phyloP scores from a whole-genome alignment of 2,329 filamentous ascomycete species.

The Aschersonia sp. region DNA sequence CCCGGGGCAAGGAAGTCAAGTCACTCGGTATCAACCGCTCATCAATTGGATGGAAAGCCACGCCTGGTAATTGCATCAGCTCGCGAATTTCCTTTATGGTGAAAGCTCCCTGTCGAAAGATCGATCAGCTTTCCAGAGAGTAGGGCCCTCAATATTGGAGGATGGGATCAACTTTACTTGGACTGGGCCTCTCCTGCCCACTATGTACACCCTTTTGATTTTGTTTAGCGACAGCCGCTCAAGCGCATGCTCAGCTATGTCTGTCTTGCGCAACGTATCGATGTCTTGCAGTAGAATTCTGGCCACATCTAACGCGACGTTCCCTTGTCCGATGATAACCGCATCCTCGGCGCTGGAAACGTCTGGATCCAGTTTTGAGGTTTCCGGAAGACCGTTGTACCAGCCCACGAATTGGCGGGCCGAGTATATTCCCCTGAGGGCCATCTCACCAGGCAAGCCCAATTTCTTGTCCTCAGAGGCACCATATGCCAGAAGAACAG shows the following conservation, averaged over 20 bases:
- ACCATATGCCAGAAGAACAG: slow-evolving; percentile 84
- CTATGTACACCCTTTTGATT: slow-evolving; percentile 68
- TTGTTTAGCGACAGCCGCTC: slow-evolving; percentile 57
- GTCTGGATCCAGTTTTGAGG: slow-evolving; percentile 56
- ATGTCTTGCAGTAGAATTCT: slow-evolving; percentile 70
- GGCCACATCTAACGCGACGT: slow-evolving; percentile 88
- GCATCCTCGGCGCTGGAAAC: slow-evolving; percentile 66
- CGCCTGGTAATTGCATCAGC: slow-evolving; percentile 59
- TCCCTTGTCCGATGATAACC: slow-evolving; percentile 84
- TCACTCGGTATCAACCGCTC: slow-evolving; percentile 51
- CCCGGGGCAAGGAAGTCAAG: slow-evolving; percentile 55
- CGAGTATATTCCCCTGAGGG: slow-evolving; percentile 62
- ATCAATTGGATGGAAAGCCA: slow-evolving; percentile 59
- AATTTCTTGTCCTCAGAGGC: slow-evolving; percentile 71
- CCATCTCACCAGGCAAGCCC: slow-evolving; percentile 64
- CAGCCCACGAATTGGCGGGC: slow-evolving; percentile 91
- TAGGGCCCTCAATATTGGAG: too few species aligned
- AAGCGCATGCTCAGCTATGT: slow-evolving; percentile 77
- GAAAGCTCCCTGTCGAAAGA: slow-evolving; percentile 61
- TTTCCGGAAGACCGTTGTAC: slow-evolving; percentile 93
- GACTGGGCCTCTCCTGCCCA: slow-evolving; percentile 77
- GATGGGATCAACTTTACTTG: slow-evolving; percentile 37
- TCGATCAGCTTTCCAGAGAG: not conserved
- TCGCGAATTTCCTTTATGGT: slow-evolving; percentile 92
- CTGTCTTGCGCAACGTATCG: slow-evolving; percentile 61